phyloP scores from a whole-genome alignment of 2,329 filamentous ascomycete species.

The Pezicula carpinea region DNA sequence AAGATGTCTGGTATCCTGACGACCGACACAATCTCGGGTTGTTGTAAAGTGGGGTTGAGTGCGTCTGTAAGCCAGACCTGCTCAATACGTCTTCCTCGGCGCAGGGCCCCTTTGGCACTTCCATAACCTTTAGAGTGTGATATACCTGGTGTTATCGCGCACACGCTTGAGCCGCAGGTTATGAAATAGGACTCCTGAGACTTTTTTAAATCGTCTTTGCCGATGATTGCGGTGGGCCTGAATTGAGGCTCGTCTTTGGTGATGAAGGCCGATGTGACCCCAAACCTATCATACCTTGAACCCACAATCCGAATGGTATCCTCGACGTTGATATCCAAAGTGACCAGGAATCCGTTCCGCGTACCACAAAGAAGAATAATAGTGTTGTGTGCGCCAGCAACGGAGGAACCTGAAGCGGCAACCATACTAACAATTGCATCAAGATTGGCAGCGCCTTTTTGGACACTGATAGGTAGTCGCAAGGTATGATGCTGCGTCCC shows the following conservation, averaged over 20 bases:
- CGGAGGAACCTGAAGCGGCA: slow-evolving; percentile 1
- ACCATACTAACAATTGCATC: slow-evolving; percentile 24
- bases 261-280: slow-evolving; percentile 20
- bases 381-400: not conserved
- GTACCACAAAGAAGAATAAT: slow-evolving; percentile 25
- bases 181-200: slow-evolving; percentile 34
- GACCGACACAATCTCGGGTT: slow-evolving; percentile 45
- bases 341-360: slow-evolving; percentile 23
- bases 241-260: slow-evolving; percentile 15
- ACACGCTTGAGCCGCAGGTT: slow-evolving; percentile 44
- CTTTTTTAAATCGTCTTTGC: not conserved
- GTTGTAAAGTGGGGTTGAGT: slow-evolving; percentile 38
- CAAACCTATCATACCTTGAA: slow-evolving; percentile 20
- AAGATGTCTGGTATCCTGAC: slow-evolving; percentile 35
- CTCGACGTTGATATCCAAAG: slow-evolving; percentile 13
- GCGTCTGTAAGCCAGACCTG: slow-evolving; percentile 49
- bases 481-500: slow-evolving; percentile 5
- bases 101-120: not conserved
- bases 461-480: slow-evolving; percentile 5
- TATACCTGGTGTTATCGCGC: slow-evolving; percentile 10
- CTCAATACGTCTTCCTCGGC: slow-evolving; percentile 14
- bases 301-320: slow-evolving; percentile 6
- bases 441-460: slow-evolving; percentile 1
- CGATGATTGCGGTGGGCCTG: too few relatives aligned
- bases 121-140: not conserved